Evolutionary conservation across 345 rosid genomes (phyloP).

Genomic region (Trapa bicornis): DNA sequence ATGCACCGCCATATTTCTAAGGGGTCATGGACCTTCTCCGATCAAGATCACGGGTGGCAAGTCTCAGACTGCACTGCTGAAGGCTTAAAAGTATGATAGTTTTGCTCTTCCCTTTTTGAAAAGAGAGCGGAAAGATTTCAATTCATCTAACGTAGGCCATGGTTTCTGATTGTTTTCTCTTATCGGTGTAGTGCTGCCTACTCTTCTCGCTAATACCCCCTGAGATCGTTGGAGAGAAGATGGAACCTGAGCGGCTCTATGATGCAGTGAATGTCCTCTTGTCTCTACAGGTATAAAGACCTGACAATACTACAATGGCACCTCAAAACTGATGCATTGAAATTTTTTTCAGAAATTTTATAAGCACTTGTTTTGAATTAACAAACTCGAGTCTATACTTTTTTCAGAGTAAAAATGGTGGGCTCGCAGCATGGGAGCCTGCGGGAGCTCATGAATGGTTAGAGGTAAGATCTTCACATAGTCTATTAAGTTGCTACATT

Average conservation of each 20-base stretch:
- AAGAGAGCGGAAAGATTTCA: neutral
- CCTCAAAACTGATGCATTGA: too few relatives aligned
- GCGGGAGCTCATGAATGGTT: conserved; percentile 23
- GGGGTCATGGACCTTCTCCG: conserved; percentile 42
- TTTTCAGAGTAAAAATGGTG: conserved; percentile 31
- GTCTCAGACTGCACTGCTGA: conserved; percentile 12
- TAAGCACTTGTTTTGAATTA: too few relatives aligned
- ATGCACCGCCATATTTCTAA: conserved; percentile 36
- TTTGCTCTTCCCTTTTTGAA: too few relatives aligned
- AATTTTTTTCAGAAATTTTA: too few relatives aligned
- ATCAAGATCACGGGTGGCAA: conserved; percentile 43
- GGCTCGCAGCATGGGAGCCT: conserved; percentile 40
- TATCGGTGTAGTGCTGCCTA: conserved; percentile 22
- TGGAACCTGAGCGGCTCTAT: conserved; percentile 20
- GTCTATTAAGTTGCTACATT: neutral
- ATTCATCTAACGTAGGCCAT: neutral
- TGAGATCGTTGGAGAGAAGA: conserved; percentile 26
- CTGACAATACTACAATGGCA: too few relatives aligned
- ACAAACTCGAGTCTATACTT: neutral
- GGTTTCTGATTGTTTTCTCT: neutral
- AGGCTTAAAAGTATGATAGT: too few relatives aligned
- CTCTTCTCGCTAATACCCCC: conserved; percentile 20
- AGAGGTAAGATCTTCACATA: conserved; percentile 13
- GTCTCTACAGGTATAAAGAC: conserved; percentile 21
- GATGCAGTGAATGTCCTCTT: conserved; percentile 33